phyloP scores from a whole-genome alignment of 495 filamentous ascomycete genomes.

The Aspergillus sclerotiicarbonarius region DNA sequence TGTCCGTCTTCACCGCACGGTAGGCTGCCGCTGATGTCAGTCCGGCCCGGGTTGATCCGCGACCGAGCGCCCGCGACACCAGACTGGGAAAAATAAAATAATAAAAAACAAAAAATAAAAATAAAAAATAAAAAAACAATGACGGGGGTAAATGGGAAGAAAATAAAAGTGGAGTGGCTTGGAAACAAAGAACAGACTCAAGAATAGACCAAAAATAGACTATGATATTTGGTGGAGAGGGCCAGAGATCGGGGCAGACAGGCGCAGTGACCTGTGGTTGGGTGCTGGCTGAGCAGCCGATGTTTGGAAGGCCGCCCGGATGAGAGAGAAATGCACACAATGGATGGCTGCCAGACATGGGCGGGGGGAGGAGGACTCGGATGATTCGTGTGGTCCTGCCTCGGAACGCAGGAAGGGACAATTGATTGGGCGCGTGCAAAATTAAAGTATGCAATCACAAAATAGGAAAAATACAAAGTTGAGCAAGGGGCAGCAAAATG shows the following conservation, averaged over 20 bases:
- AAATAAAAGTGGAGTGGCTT: conserved; percentile 9
- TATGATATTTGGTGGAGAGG: conserved; percentile 15
- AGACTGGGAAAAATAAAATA: not conserved
- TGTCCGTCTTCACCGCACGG: conserved; percentile 7
- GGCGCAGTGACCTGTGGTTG: not conserved
- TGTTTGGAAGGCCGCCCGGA: conserved; percentile 14
- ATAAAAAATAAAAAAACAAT: not conserved
- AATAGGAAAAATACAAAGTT: conserved; percentile 14
- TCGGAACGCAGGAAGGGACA: conserved; percentile 9
- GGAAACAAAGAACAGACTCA: conserved; percentile 2
- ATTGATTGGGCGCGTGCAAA: conserved; percentile 15
- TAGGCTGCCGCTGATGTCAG: conserved; percentile 37
- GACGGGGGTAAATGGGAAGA: not conserved
- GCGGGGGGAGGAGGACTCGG: not conserved
- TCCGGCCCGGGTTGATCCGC: conserved; percentile 29
- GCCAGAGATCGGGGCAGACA: not conserved
- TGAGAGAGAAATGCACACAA: conserved; percentile 14
- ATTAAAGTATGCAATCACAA: conserved; percentile 22
- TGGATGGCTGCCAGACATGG: conserved; percentile 1
- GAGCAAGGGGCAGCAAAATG: conserved; percentile 10
- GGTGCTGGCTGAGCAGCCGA: conserved; percentile 13
- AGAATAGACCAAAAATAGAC: conserved; percentile 20
- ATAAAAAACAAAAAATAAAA: not conserved
- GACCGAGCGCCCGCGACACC: conserved; percentile 10
- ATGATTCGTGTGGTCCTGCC: conserved; percentile 17